Conservation (phyloP, 108 stramenopile genomes). For the Nitzschia sp. region DNA sequence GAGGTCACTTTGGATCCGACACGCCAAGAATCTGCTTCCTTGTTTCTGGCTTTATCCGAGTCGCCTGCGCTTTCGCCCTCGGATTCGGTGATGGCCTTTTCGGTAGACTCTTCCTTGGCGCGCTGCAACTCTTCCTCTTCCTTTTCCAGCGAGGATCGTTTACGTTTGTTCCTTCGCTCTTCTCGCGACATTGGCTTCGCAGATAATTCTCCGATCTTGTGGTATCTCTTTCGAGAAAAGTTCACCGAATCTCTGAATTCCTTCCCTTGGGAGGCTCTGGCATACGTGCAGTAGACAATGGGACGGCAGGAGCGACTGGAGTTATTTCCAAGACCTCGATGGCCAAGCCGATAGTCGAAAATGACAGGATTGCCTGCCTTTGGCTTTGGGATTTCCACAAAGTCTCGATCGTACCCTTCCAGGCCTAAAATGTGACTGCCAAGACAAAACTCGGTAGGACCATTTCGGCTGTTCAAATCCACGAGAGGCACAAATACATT, state of each 20-base stretch:
- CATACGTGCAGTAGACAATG: conserved; percentile 88
- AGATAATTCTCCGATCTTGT: conserved; percentile 77
- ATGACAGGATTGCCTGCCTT: conserved; percentile 75
- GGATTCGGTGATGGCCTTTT: too few species aligned
- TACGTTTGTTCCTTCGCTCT: conserved; percentile 63
- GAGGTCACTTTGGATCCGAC: too few species aligned
- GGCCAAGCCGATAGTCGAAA: conserved; percentile 88
- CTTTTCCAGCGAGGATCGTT: conserved; percentile 17
- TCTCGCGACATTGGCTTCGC: conserved; percentile 63
- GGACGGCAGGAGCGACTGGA: conserved; percentile 58
- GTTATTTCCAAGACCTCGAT: conserved; percentile 77
- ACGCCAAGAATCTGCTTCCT: too few species aligned
- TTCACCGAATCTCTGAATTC: conserved; percentile 85
- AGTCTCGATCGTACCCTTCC: conserved; percentile 68
- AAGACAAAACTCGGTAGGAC: conserved; percentile 86
- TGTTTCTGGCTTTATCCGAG: too few species aligned
- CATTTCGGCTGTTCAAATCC: conserved; percentile 66
- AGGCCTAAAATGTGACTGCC: conserved; percentile 83
- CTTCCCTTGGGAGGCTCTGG: conserved; percentile 57
- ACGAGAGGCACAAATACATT: conserved; percentile 91
- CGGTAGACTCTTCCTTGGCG: conserved; percentile 1
- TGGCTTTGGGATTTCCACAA: conserved; percentile 66
- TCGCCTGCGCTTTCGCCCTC: too few species aligned
- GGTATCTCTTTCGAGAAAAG: conserved; percentile 77
- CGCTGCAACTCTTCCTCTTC: conserved; percentile 15